Evolutionary conservation across 2,329 filamentous ascomycete species (phyloP).

Genomic region (Scedosporium apiospermum): DNA sequence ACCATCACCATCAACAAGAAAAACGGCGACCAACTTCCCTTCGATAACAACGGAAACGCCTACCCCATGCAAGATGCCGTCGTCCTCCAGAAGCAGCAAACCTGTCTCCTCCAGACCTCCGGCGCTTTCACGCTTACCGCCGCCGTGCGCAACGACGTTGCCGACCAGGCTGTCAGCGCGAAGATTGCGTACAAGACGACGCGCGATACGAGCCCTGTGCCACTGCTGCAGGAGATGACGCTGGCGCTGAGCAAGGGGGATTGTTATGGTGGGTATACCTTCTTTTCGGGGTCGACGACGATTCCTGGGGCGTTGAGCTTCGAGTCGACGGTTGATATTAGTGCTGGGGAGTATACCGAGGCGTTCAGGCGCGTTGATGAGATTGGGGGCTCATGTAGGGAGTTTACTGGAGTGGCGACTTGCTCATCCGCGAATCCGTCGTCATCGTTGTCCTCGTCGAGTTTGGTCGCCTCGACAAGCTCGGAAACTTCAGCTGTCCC

Average conservation of each 20-base stretch:
- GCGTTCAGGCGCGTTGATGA: constrained; percentile 37
- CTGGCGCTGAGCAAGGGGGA: constrained; percentile 30
- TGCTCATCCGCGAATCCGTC: constrained; percentile 14
- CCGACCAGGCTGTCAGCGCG: constrained; percentile 28
- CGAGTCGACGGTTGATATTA: constrained; percentile 35
- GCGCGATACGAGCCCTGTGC: constrained; percentile 28
- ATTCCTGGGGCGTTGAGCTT: constrained; percentile 33
- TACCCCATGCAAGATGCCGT: constrained; percentile 47
- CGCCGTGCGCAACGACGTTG: constrained; percentile 39
- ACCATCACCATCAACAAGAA: constrained; percentile 38
- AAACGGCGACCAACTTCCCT: constrained; percentile 33
- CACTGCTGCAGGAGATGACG: constrained; percentile 25
- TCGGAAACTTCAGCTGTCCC: too few species aligned
- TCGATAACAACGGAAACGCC: constrained; percentile 47
- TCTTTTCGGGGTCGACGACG: constrained; percentile 33
- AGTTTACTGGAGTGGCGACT: constrained; percentile 26
- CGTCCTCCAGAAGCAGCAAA: constrained; percentile 46
- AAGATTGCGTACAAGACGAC: constrained; percentile 32
- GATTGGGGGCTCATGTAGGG: constrained; percentile 32
- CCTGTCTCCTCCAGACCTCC: constrained; percentile 36
- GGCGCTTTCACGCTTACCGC: constrained; percentile 35
- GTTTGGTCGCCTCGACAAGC: too few species aligned
- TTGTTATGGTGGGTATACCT: constrained; percentile 38
- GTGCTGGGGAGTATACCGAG: constrained; percentile 31
- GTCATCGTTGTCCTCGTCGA: neutral